A percentile compares a stretch with the other conserved stretches of the same genome.
phyloP scores from a whole-genome alignment of 2,329 filamentous ascomycete species.

The Rasamsonia emersonii region DNA sequence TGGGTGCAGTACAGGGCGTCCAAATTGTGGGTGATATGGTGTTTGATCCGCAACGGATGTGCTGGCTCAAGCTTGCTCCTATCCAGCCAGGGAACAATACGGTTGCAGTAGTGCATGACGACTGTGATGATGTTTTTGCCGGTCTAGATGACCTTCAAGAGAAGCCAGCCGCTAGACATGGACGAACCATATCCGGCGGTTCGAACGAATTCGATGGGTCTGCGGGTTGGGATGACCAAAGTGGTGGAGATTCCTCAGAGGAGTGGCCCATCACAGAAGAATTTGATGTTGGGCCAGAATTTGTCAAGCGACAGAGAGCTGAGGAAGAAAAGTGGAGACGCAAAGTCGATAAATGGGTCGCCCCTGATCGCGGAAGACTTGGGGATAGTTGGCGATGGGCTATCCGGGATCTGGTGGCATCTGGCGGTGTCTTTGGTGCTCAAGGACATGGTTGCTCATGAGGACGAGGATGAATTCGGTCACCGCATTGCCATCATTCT shows the following conservation, averaged over 20 bases:
- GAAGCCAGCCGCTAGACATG: slow-evolving; percentile 19
- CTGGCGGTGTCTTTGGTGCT: not conserved
- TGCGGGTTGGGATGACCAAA: slow-evolving; percentile 30
- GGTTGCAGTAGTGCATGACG: slow-evolving; percentile 58
- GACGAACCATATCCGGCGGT: slow-evolving; percentile 16
- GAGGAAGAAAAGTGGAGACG: slow-evolving; percentile 88
- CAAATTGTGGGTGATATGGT: slow-evolving; percentile 98
- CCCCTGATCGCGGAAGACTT: slow-evolving; percentile 39
- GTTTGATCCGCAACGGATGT: slow-evolving; percentile 95
- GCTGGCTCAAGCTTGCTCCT: slow-evolving; percentile 75
- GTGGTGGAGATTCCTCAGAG: slow-evolving; percentile 44
- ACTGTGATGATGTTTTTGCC: slow-evolving; percentile 89
- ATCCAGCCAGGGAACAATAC: slow-evolving; percentile 27
- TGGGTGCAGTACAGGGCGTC: slow-evolving; percentile 73
- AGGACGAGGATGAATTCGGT: too few species aligned
- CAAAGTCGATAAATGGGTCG: slow-evolving; percentile 81
- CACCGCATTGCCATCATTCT: slow-evolving; percentile 3
- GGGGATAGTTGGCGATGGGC: slow-evolving; percentile 68
- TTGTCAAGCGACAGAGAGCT: slow-evolving; percentile 76
- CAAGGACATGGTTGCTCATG: slow-evolving; percentile 1
- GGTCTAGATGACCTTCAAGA: slow-evolving; percentile 91
- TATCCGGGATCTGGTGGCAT: slow-evolving; percentile 42
- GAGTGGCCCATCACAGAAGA: slow-evolving; percentile 89
- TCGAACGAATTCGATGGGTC: slow-evolving; percentile 19
- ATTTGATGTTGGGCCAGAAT: slow-evolving; percentile 94